Evolutionary conservation across 108 stramenopile genomes (phyloP).

Genomic region (Pseudonitzschia delicatissima): DNA sequence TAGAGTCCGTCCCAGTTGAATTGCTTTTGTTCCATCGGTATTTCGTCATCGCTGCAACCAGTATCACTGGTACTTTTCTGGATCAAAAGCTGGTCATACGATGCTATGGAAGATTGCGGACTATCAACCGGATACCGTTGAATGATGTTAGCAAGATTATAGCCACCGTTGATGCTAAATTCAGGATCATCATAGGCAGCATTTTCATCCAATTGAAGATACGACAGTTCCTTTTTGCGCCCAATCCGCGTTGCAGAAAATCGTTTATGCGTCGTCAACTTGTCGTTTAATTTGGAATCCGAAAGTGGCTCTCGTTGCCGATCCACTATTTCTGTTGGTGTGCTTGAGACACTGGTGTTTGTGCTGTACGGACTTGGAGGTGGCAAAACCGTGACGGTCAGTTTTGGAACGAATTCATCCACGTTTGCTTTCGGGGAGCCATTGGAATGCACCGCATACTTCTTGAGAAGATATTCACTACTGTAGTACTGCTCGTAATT

Average conservation of each 20-base stretch:
- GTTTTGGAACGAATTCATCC: neutral
- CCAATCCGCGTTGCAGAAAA: neutral
- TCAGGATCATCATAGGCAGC: neutral
- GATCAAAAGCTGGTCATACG: neutral
- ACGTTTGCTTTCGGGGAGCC: neutral
- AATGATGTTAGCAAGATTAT: neutral
- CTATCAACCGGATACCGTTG: neutral
- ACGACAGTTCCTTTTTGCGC: slow-evolving; percentile 8
- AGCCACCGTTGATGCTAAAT: neutral
- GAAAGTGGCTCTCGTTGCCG: neutral
- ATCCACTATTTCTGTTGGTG: neutral
- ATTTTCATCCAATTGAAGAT: slow-evolving; percentile 1
- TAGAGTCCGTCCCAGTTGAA: neutral
- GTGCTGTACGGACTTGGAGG: neutral
- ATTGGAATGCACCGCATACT: neutral
- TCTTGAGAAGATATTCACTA: neutral
- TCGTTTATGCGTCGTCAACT: neutral
- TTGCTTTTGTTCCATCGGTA: neutral
- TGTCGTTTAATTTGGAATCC: neutral
- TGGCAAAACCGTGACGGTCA: neutral
- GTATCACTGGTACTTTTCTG: neutral
- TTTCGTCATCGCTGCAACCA: neutral
- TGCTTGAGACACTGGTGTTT: neutral
- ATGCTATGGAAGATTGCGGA: neutral
- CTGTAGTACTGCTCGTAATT: neutral